A percentile compares a stretch with the other conserved stretches of the same genome.
Evolutionary conservation across 306 rosid genomes (phyloP).

Genomic region (Dryas drummondii): DNA sequence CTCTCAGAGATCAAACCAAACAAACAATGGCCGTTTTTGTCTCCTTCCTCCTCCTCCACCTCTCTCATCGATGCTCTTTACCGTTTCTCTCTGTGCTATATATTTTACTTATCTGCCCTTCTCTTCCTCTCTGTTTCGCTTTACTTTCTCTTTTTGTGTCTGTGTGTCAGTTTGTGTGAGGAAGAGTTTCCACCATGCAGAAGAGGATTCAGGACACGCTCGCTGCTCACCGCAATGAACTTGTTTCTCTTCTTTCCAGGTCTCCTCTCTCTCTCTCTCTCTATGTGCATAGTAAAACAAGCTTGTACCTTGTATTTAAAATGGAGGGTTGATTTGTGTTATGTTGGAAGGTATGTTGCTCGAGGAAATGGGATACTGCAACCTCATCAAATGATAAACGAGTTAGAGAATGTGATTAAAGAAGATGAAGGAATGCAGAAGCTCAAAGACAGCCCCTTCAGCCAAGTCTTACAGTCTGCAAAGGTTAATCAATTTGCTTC

Average conservation of each 20-base stretch:
- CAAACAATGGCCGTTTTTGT: constrained; percentile 25
- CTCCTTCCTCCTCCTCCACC: neutral
- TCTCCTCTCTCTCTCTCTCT: neutral
- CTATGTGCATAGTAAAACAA: too few species aligned
- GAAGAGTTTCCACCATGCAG: constrained; percentile 10
- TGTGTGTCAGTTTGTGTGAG: too few species aligned
- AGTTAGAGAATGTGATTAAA: constrained; percentile 33
- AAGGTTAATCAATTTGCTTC: constrained; percentile 25
- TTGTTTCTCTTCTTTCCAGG: constrained; percentile 46
- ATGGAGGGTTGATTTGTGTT: constrained; percentile 4
- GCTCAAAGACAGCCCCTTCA: constrained; percentile 45
- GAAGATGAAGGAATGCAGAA: constrained; percentile 34
- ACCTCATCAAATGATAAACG: constrained; percentile 32
- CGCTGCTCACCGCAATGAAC: constrained; percentile 31
- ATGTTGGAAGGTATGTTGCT: constrained; percentile 42
- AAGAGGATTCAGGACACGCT: constrained; percentile 38
- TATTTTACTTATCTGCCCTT: neutral
- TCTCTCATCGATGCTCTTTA: neutral
- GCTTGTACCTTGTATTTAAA: neutral
- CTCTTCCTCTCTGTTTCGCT: neutral
- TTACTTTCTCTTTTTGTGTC: neutral
- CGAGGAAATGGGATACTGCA: constrained; percentile 49
- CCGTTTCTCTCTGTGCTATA: neutral
- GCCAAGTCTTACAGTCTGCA: constrained; percentile 48
- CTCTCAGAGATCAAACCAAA: neutral